phyloP scores from a whole-genome alignment of 164 flowering plant genomes.

The Stephania cephalantha region DNA sequence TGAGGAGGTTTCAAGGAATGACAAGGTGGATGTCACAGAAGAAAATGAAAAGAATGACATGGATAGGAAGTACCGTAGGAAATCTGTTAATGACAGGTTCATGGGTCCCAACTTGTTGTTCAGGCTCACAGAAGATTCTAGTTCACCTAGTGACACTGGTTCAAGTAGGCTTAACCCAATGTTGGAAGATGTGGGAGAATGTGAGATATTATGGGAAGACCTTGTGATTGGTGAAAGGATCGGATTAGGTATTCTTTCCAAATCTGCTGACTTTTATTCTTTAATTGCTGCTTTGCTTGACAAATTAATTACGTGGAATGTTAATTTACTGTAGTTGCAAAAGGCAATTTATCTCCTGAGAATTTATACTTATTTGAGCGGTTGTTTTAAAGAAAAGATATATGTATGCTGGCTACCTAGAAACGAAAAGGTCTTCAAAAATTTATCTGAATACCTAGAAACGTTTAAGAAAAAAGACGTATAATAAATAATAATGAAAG shows the following conservation, averaged over 20 bases:
- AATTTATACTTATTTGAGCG: neutral
- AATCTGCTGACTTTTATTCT: neutral
- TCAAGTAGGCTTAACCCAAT: slow-evolving; percentile 48
- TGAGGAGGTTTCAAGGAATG: slow-evolving; percentile 25
- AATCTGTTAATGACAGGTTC: slow-evolving; percentile 37
- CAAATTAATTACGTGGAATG: neutral
- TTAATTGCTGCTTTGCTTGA: neutral
- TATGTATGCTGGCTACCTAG: neutral
- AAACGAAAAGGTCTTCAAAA: neutral
- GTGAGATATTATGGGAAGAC: slow-evolving; percentile 96
- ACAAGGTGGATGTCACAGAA: slow-evolving; percentile 11
- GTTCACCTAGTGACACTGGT: slow-evolving; percentile 30
- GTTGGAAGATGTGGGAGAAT: slow-evolving; percentile 73
- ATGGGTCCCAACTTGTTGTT: slow-evolving; percentile 26
- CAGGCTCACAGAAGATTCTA: slow-evolving; percentile 33
- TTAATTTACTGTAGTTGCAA: neutral
- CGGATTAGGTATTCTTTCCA: slow-evolving; percentile 68
- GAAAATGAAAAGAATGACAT: slow-evolving; percentile 25
- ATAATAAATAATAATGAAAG: too few relatives aligned
- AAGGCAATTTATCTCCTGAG: neutral
- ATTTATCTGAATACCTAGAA: neutral
- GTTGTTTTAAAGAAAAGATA: neutral
- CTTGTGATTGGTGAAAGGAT: slow-evolving; percentile 92
- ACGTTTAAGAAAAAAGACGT: too few relatives aligned
- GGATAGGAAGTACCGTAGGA: slow-evolving; percentile 29